Base-by-base conservation (phyloP, 495 filamentous ascomycete genomes). In the Parachaetomium inaequale region DNA sequence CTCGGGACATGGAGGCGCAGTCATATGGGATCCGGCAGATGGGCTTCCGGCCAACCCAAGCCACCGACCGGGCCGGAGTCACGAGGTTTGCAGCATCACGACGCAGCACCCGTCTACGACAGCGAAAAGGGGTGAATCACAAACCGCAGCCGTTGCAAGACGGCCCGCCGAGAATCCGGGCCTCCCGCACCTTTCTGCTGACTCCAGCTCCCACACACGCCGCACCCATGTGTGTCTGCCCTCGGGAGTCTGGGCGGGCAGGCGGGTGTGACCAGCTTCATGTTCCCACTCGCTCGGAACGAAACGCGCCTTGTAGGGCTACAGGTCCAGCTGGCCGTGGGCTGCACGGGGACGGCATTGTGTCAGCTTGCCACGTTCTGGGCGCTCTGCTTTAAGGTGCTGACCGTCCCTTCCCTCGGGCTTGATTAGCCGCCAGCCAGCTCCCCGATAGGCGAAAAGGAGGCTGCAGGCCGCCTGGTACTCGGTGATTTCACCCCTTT, bases 381-480 rank as follows among this genome's bases (percentile, higher is more conserved):
- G 15, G 61, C 32, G 50, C 31, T 6, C 3, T 51, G 49, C 2
- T 61, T 63, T 71, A 67, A 65, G 53, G 68, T 71, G 68, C 68
- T 71, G 62, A 71, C 66, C 4, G 28, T 46, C 40, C 47, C 51
- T 36, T 28, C 14, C 4, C 31, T 3, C 26, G 43, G 19, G 38
- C 38, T 17, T 42, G 2, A 34, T 7, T 1, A 43, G 19, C 25
- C 19, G 8, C 29, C 52, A 54, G 31, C 36, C 25, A 26, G 29
- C 29, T 56, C n/a, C 25, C 15, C 49, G 46, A 57, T 21, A 32
- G 54, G 38, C 2, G 23, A 29, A 57, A 31, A 38, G 40, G 36
- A 43, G 38, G 14, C 40, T 25, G 51, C 47, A 40, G 36, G 36
- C 3, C 10, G 34, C 14, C 14, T 36, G 34, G 12, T 40, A 40